Percentiles rank a stretch among this genome's conserved stretches.
Evolutionary conservation across 495 filamentous ascomycete genomes (phyloP).

Genomic region (Aspergillus egyptiacus): DNA sequence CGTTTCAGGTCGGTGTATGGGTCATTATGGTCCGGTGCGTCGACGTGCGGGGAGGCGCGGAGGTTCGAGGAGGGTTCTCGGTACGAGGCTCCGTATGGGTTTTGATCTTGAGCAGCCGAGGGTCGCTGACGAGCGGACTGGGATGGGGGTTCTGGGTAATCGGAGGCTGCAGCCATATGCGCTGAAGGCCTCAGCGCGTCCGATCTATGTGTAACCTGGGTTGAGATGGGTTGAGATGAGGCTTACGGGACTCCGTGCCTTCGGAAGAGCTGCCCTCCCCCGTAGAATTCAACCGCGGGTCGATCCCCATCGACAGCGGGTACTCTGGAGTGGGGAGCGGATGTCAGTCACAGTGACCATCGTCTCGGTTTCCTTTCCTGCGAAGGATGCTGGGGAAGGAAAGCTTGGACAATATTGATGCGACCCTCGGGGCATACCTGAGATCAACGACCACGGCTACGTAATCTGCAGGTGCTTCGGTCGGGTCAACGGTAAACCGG

Average conservation of each 20-base stretch:
- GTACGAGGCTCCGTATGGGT: not conserved
- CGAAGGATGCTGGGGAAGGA: not conserved
- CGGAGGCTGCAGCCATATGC: conserved; percentile 10
- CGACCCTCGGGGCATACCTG: not conserved
- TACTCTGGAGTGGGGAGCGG: conserved; percentile 6
- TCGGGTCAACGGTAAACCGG: not conserved
- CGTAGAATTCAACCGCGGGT: conserved; percentile 26
- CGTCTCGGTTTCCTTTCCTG: conserved; percentile 6
- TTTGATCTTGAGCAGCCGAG: no score
- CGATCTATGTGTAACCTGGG: conserved; percentile 4
- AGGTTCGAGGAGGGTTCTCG: not conserved
- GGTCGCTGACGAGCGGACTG: conserved; percentile 13
- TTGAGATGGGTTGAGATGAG: not conserved
- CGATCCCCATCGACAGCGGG: conserved; percentile 30
- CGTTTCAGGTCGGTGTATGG: conserved; percentile 59
- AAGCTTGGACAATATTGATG: not conserved
- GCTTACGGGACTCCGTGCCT: conserved; percentile 15
- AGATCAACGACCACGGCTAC: not conserved
- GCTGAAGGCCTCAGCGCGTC: conserved; percentile 14
- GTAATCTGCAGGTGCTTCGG: not conserved
- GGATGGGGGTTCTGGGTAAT: conserved; percentile 30
- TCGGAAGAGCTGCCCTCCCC: conserved; percentile 14
- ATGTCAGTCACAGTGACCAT: conserved; percentile 14
- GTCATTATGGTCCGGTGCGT: conserved; percentile 30
- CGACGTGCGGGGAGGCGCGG: conserved; percentile 5